These are phyloP conservation scores for Fusarium hainanense DNA, from an alignment of 2,329 filamentous ascomycete species.

Conservation along the genomic window DNA sequence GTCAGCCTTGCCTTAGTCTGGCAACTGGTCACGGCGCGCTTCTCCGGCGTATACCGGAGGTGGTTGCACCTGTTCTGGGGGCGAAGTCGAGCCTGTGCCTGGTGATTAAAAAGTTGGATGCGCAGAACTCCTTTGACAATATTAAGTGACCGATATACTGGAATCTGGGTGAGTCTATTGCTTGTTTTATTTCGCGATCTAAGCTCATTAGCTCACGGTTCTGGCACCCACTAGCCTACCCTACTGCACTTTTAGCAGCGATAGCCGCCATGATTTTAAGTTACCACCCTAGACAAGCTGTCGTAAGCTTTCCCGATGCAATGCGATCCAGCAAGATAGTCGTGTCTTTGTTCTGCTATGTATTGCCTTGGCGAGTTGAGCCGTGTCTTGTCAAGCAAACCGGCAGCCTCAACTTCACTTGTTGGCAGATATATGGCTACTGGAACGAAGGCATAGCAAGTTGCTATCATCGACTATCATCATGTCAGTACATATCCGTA, in stretches of 20 bases:
- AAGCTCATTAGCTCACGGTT: not conserved
- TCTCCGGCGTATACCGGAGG: constrained; percentile 31
- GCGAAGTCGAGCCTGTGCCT: not conserved
- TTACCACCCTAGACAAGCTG: constrained; percentile 19
- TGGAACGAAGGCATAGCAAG: not conserved
- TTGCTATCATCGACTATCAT: not conserved
- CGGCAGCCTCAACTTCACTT: not conserved
- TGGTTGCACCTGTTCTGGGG: constrained; percentile 18
- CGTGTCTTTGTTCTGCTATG: constrained; percentile 24
- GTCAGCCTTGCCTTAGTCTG: constrained; percentile 34
- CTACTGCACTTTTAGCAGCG: constrained; percentile 6
- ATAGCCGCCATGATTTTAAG: constrained; percentile 27
- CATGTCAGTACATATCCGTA: not conserved
- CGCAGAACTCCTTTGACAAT: not conserved
- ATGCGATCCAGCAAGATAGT: constrained; percentile 11
- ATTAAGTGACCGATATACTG: not conserved
- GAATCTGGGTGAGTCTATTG: rapidly evolving
- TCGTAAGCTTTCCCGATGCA: constrained; percentile 16
- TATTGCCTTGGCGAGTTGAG: constrained; percentile 5
- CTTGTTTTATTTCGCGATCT: not conserved
- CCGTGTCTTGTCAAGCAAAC: not conserved
- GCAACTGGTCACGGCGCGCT: constrained; percentile 16
- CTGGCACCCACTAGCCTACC: not conserved
- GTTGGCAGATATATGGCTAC: not conserved
- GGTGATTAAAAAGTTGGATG: not conserved